These are phyloP conservation scores for Paracorniculantispora psalliotae DNA, from an alignment of 2,329 filamentous ascomycete species.

Conservation along the genomic window DNA sequence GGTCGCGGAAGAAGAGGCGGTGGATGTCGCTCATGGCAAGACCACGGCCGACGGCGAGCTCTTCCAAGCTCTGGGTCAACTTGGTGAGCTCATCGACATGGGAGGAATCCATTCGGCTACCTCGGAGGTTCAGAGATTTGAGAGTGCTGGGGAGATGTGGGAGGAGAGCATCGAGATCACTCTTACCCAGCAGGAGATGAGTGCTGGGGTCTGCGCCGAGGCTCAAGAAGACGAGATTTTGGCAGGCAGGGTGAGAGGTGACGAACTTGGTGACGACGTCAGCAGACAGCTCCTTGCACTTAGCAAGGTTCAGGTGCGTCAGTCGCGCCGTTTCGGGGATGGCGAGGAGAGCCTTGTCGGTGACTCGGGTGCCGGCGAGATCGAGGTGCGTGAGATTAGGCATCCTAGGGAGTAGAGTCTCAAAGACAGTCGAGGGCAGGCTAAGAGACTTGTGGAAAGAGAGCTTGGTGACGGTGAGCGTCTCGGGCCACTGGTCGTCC, in stretches of 20 bases:
- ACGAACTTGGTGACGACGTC: conserved; percentile 66
- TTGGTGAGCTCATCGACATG: conserved; percentile 61
- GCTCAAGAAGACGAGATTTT: conserved; percentile 65
- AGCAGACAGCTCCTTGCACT: conserved; percentile 66
- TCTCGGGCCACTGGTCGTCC: conserved; percentile 45
- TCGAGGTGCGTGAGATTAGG: conserved; percentile 69
- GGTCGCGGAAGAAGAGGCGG: conserved; percentile 53
- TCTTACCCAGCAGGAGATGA: conserved; percentile 63
- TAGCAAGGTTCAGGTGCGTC: conserved; percentile 73
- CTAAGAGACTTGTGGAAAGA: conserved; percentile 76
- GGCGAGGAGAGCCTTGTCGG: conserved; percentile 61
- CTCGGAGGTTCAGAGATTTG: conserved; percentile 70
- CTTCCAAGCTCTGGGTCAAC: conserved; percentile 66
- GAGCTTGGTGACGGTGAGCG: conserved; percentile 59
- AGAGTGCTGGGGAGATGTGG: conserved; percentile 61
- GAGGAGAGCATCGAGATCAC: conserved; percentile 61
- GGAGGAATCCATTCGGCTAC: conserved; percentile 60
- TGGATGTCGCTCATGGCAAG: conserved; percentile 62
- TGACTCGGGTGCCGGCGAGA: conserved; percentile 72
- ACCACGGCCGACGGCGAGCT: conserved; percentile 67
- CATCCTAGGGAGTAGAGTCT: conserved; percentile 66
- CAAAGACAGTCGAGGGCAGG: conserved; percentile 62
- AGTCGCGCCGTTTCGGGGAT: conserved; percentile 68
- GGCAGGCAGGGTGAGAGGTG: conserved; percentile 63
- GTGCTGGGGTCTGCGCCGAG: conserved; percentile 67